Evolutionary conservation across 495 filamentous ascomycete species (phyloP), one percentile per base, ranked within the genome.

Genomic region (Cercophora newfieldiana): DNA sequence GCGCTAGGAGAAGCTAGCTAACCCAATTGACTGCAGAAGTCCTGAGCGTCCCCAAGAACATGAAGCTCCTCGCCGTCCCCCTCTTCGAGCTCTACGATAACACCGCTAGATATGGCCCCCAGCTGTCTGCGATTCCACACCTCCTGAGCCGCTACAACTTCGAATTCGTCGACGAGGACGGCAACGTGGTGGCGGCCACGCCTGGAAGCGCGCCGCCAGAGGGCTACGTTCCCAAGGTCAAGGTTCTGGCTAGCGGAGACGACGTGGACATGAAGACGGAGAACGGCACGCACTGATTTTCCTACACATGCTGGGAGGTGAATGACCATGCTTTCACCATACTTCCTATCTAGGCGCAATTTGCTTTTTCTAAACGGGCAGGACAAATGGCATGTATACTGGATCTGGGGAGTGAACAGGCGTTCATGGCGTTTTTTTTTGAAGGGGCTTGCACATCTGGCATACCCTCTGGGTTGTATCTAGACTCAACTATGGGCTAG

Each of bases 51-150:
- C 95, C 95, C 1, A 99, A 99, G 84, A 99, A 99, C 81, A 98
- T 99, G 95, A 99, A 99, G 76, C 86, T 99, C 7, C 88, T 99
- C 25, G 95, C 95, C 12, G 95, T 99, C 2, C 95, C 95, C 3
- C 83, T 99, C 0, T 99, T 97, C 78, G 95, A 99, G 79, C 85
- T 99, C 21, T 99, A 97, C 80, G 95, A 98, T 73, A 99, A 99
- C 79, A 97, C 92, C 1, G 90, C 89, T 2, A 82, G 95, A 65
- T 99, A 99, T 73, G 95, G 95, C 0, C 95, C 95, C 4, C 95
- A 99, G 76, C 87, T 99, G 3, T 96, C 92, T 0, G 94, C 95
- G 2, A 97, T 99, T 53, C 95, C 95, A 7, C 96, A 98, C 72
- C 80, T 97, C 0, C 86, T 99, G 16, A 96, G 92, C 63, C 83